Evolutionary conservation across 108 stramenopile species (phyloP), one percentile per base, ranked within the genome.

Genomic region (Hondaea fermentalgiana): DNA sequence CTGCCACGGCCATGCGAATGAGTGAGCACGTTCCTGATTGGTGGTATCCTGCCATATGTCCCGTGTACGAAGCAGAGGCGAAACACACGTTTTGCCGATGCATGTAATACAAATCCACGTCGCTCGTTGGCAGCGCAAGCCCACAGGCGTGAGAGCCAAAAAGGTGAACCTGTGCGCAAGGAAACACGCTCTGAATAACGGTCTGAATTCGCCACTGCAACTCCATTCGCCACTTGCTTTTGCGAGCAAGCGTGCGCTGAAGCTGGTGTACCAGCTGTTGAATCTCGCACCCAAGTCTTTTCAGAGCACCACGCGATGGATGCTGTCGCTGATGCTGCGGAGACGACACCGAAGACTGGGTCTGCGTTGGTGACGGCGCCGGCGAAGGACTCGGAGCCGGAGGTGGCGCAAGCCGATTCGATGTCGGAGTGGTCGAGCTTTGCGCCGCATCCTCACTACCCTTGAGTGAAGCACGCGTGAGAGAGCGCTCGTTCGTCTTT

Each of bases 141-240:
- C 76, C 76, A 45, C 76, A 83, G 16, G 76, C 76, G 76, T 83
- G 76, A 1, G 76, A 83, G n/a, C 76, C 76, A 83, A 83, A 83
- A 12, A 83, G 51, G 6, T 83, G 76, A 12, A 83, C 76, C 3
- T 83, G 45, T 8, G 76, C 76, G 5, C 76, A 83, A 25, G 76
- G 76, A 53, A 83, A 83, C n/a, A 83, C 51, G 51, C 45, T 25
- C 45, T 53, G 76, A 28, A 83, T 47, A 12, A 53, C 76, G 1
- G 19, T 53, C 51, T 83, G 76, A 47, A 83, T 53, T 1, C 51
- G 45, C 76, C 76, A 83, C 51, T 53, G 49, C 51, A 83, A 16
- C 23, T 83, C 49, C n/a, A 25, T 55, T 8, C 76, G 76, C 10
- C 51, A 6, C 16, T 47, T 53, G 4, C 25, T 28, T 23, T 83